Base-by-base conservation (phyloP, 2,329 filamentous ascomycete genomes). In the Aspergillus pseudonomiae region DNA sequence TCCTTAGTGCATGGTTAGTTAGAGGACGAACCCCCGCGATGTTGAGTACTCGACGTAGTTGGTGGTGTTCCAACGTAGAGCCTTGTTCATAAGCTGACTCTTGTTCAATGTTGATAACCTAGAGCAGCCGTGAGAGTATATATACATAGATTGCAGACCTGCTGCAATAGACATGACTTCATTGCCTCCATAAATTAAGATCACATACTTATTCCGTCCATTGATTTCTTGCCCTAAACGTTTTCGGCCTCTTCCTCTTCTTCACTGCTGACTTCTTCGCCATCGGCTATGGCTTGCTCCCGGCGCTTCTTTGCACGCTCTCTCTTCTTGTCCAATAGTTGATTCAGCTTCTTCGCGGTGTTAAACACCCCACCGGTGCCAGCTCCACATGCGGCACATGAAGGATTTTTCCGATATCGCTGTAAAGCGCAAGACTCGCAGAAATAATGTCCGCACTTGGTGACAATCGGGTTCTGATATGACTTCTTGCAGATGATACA, bases 381-480 rank as follows among this genome's bases (percentile, higher is more conserved):
- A 0, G 89, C 84, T 1, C 92, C 91, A 76, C 95, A 98, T 4
- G 91, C 91, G 2, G 92, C 92, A 77, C 95, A 98, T 3, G 87
- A 88, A 4, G 94, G 94, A 71, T 94, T 92, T 74, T 92, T 95
- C 66, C 91, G 85, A 75, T 97, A 98, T 68, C 94, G 82, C 75
- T 91, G 88, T 70, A 98, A 81, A 30, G 95, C 95, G 77, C 95
- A 99, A 1, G 86, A 84, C 77, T 97, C 91, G 75, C 95, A 99
- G 74, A 98, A 98, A 77, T 98, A 98, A 77, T 99, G 95, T 0
- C 93, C 91, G 70, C 95, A 99, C 68, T 93, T 91, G 14, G 95
- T 98, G 28, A 94, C 82, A 14, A 98, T 86, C 0, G 95, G 94
- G 62, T 87, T 85, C 71, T 88, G 90, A 79, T 97, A 97, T 1